Base-by-base conservation (phyloP, 169 alveolate genomes). In the Plasmodium coatneyi region DNA sequence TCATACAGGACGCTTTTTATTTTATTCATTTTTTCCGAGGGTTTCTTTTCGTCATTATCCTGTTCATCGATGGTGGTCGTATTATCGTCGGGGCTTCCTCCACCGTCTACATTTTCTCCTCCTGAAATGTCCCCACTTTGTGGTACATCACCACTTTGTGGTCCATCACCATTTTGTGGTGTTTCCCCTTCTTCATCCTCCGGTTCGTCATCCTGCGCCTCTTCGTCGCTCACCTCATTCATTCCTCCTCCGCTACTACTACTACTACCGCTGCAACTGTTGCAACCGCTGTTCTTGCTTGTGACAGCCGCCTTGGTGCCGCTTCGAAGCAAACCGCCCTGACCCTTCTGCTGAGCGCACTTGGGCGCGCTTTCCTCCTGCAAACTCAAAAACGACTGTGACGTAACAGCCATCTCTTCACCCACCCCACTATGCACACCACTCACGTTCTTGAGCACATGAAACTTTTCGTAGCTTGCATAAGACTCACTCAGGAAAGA, bases 401-500 rank as follows among this genome's bases (percentile, higher is more conserved):
- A 5, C 25, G 76, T 46, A 1, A 22, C 9, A 7, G 9, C 28
- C 32, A 25, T 49, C 10, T 34, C 74, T 2, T 19, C 66, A 10
- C 56, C 22, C 34, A 14, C 16, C 16, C 32, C 25, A 14, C 22
- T 28, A 3, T 46, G 54, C 28, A 70, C 39, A 34, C 46, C 71
- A 25, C 16, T 56, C 19, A 32, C 71, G 22, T 5, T 34, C 22
- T 32, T 30, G 19, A 22, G 1, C 3, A n/a, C 41, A 4, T 43
- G 0, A 30, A 60, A 78, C 34, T 66, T 52, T 79, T 89, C 94
- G 71, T 89, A 89, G 6, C 81, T 89, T 12, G 39, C 78, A 79
- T 89, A 89, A 34, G 71, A 54, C 79, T 89, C 94, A 89, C 94
- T 89, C 25, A 89, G 25, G 41, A 79, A 89, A 5, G 94, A 79